Percentiles rank a stretch among this genome's conserved stretches.
Conservation (phyloP, 331 rosid genomes). For the Cydonia oblonga region DNA sequence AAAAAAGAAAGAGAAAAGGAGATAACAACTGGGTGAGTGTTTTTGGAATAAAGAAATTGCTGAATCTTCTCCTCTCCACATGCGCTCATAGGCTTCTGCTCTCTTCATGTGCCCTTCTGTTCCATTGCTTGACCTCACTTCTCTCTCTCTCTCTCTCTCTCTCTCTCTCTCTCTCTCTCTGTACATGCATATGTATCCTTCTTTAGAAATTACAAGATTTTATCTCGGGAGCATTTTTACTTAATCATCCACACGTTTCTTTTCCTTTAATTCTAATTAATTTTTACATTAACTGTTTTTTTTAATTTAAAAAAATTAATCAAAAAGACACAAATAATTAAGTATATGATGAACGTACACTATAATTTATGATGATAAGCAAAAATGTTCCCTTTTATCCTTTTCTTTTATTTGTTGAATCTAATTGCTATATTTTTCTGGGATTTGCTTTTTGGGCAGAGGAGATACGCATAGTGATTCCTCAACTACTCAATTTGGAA, state of each 20-base stretch:
- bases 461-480: slow-evolving; percentile 48
- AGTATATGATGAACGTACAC: no score
- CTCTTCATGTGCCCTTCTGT: slow-evolving; percentile 47
- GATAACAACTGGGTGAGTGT: neutral
- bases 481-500: slow-evolving; percentile 46
- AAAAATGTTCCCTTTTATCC: no score
- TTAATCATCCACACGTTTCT: no score
- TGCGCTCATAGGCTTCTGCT: slow-evolving; percentile 41
- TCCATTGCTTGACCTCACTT: slow-evolving; percentile 27
- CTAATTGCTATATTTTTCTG: slow-evolving; percentile 10
- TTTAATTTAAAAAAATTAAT: no score
- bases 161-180: neutral
- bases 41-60: slow-evolving; percentile 4
- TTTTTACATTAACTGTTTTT: no score
- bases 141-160: no score
- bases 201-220: neutral
- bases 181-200: neutral
- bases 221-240: no score
- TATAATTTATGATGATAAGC: no score
- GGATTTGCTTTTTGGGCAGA: slow-evolving; percentile 22
- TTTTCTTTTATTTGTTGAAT: neutral
- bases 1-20: neutral
- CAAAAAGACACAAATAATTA: no score
- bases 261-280: no score
- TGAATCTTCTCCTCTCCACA: slow-evolving; percentile 49